Percentiles rank a stretch among this genome's conserved stretches.
Conservation (phyloP, 805 yeast species). For the Wickerhamiella qilinensis region DNA sequence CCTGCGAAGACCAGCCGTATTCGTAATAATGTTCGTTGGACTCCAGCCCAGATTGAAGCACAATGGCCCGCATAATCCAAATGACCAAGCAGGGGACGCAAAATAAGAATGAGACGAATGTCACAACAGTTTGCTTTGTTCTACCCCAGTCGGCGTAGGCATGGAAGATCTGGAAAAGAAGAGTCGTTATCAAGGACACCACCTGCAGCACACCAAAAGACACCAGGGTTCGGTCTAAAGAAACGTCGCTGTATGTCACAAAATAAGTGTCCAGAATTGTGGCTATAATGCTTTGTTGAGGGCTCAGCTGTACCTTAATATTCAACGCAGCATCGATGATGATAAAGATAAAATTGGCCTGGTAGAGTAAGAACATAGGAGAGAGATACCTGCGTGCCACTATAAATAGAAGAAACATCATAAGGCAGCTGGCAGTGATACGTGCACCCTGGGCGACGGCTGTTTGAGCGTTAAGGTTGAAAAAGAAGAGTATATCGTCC, state of each 20-base stretch:
- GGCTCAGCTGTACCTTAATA: too few relatives aligned
- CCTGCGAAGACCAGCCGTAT: conserved; percentile 17
- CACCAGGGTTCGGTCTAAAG: too few relatives aligned
- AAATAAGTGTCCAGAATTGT: too few relatives aligned
- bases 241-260: too few relatives aligned
- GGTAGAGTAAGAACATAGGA: conserved; percentile 62
- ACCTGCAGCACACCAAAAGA: too few relatives aligned
- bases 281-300: too few relatives aligned
- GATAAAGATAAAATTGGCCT: conserved; percentile 37
- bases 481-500: too few relatives aligned
- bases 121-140: conserved; percentile 27
- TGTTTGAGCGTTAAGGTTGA: too few relatives aligned
- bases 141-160: conserved; percentile 32
- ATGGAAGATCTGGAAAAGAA: conserved; percentile 55
- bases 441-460: conserved; percentile 29
- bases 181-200: conserved; percentile 51
- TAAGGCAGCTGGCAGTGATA: conserved; percentile 37
- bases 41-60: neutral
- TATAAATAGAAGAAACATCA: conserved; percentile 30
- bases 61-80: conserved; percentile 32
- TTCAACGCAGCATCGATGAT: conserved; percentile 13
- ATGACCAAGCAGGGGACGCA: conserved; percentile 42
- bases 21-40: conserved; percentile 32
- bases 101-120: conserved; percentile 27
- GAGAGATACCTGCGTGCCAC: conserved; percentile 39